A percentile compares a stretch with the other conserved stretches of the same genome.
Conservation (phyloP, 805 yeast species). For the Metschnikowia cubensis region DNA sequence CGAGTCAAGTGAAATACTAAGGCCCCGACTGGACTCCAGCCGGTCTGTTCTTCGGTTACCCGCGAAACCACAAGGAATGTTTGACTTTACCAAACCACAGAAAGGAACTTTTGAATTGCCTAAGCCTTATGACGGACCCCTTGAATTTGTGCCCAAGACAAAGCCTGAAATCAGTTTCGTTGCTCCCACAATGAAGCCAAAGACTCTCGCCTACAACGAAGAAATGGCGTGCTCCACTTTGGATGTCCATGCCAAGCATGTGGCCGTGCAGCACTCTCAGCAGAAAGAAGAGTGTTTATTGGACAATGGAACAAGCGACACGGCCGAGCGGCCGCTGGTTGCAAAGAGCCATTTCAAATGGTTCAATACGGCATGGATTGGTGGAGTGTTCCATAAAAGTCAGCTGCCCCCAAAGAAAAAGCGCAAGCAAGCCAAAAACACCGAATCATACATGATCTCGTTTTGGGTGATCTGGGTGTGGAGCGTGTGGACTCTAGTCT, state of each 20-base stretch:
- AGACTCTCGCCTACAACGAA: not conserved
- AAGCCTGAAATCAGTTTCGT: not conserved
- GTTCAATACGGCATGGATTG: not conserved
- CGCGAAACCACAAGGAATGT: not conserved
- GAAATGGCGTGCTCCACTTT: not conserved
- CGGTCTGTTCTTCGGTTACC: not conserved
- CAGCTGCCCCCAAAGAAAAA: not conserved
- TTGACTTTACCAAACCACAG: too few species aligned
- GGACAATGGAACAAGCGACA: not conserved
- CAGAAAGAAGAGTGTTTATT: not conserved
- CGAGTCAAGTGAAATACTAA: not conserved
- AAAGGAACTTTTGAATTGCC: too few species aligned
- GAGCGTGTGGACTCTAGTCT: conserved; percentile 10
- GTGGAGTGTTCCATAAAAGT: not conserved
- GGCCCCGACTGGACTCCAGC: not conserved
- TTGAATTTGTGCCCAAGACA: not conserved
- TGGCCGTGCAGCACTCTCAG: not conserved
- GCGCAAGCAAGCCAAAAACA: not conserved
- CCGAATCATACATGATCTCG: not conserved
- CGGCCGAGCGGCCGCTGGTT: not conserved
- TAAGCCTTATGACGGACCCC: not conserved
- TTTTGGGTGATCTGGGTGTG: conserved; percentile 7
- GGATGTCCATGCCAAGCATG: not conserved
- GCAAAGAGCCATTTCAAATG: not conserved
- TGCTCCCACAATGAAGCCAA: not conserved